Evolutionary conservation across 2,329 filamentous ascomycete genomes (phyloP), one percentile per base, ranked within the genome.

Genomic region (Sporothrix inflata): DNA sequence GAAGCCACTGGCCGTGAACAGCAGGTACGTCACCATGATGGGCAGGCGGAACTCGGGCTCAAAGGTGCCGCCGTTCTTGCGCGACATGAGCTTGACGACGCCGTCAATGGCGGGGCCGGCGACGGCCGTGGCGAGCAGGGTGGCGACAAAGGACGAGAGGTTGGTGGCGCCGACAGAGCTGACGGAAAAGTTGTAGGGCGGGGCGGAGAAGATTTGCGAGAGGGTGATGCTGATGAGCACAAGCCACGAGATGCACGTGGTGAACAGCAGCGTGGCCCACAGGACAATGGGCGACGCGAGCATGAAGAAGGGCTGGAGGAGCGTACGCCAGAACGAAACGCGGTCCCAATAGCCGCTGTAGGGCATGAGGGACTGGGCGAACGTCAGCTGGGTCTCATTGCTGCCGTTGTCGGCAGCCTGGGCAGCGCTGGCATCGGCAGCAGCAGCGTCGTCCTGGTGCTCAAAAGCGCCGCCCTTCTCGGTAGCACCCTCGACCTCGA

Each of bases 31-130:
- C 0, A 77, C 70, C 78, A 82, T 80, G 73, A 82, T 77, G 3
- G 80, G 80, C 5, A 82, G 77, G 45, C 81, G 80, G 75, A 82
- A 82, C 70, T 82, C 81, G 4, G 81, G 81, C 72, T 82, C 77
- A 53, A 81, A 82, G 12, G 78, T 79, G 8, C 81, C 81, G 9
- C 77, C 77, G 72, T 82, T 82, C 45, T 72, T 76, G 57, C 77
- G 79, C 0, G 80, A 77, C 78, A 82, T 78, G 47, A 74, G 71
- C 38, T 76, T 79, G 5, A 78, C 79, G 2, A 81, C 70, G 2
- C 80, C 80, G 70, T 82, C 81, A 45, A 82, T 77, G 19, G 79
- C 40, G 0, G 80, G 79, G 0, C 80, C 80, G 1, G 81, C 78
- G 1, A 79, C 61, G 1, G 76, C 60, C 0, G 80, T 82, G 1